Percentiles rank a stretch among this genome's conserved stretches.
Conservation (phyloP, 1,139 yeast species). For the Blastobotrys malaysiensis region DNA sequence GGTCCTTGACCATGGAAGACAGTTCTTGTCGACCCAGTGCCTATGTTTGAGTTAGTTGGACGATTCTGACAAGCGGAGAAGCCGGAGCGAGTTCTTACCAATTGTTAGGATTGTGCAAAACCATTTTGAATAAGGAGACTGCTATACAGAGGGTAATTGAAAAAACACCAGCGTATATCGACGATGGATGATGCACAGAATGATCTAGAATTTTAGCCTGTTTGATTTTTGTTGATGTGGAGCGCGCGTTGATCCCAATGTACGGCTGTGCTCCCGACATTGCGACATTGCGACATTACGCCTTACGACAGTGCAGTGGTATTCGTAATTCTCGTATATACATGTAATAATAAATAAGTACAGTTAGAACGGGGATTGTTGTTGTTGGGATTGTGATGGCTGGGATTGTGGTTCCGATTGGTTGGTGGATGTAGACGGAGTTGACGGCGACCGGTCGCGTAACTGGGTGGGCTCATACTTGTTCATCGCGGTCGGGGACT, state of each 20-base stretch:
- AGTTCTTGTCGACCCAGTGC: slow-evolving; percentile 99
- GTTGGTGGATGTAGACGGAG: background rate
- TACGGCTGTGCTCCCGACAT: background rate
- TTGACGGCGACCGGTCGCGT: background rate
- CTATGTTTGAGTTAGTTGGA: too few relatives aligned
- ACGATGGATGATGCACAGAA: background rate
- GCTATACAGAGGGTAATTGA: too few relatives aligned
- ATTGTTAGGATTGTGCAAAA: slow-evolving; percentile 68
- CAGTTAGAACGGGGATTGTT: background rate
- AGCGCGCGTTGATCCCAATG: background rate
- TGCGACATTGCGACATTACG: too few relatives aligned
- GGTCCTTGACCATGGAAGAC: slow-evolving; percentile 80
- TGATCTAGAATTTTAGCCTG: slow-evolving; percentile 7
- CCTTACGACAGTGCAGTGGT: too few relatives aligned
- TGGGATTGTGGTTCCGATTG: background rate
- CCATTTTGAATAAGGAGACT: slow-evolving; percentile 40
- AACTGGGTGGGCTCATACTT: background rate
- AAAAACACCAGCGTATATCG: background rate
- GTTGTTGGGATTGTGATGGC: too few relatives aligned
- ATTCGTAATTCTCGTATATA: too few relatives aligned
- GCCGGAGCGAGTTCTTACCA: slow-evolving; percentile 34
- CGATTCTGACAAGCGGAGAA: too few relatives aligned
- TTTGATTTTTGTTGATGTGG: background rate
- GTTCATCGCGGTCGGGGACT: background rate
- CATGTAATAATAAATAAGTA: background rate